Percentiles rank a stretch among this genome's conserved stretches.
These are phyloP conservation scores for Lentinula edodes DNA, from an alignment of 768 basidiomycete species.

Conservation along the genomic window DNA sequence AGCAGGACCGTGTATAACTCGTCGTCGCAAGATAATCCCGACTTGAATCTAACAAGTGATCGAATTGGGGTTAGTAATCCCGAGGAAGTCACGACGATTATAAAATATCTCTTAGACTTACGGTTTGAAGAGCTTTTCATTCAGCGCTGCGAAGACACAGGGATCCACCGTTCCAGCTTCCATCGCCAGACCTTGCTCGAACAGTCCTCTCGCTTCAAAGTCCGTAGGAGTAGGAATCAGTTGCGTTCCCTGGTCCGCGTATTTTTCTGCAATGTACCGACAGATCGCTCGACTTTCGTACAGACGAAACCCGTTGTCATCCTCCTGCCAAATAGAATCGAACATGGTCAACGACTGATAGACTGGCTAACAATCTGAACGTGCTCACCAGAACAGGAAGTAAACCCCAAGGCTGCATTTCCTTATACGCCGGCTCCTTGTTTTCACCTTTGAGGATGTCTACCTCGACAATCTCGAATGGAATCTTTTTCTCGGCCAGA, in stretches of 20 bases:
- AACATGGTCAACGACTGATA: neutral
- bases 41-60: constrained; percentile 20
- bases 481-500: constrained; percentile 41
- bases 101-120: constrained; percentile 18
- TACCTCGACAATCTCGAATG: constrained; percentile 38
- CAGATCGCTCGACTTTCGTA: constrained; percentile 60
- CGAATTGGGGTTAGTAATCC: constrained; percentile 1
- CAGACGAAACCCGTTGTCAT: constrained; percentile 61
- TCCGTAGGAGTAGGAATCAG: constrained; percentile 39
- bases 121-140: constrained; percentile 46
- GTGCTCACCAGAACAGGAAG: constrained; percentile 20
- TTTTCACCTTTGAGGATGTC: constrained; percentile 33
- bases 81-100: neutral
- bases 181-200: constrained; percentile 48
- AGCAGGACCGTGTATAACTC: constrained; percentile 27
- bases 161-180: constrained; percentile 53
- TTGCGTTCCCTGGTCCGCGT: constrained; percentile 40
- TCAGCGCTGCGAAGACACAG: constrained; percentile 32
- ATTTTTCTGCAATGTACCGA: constrained; percentile 55
- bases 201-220: constrained; percentile 31
- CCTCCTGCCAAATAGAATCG: constrained; percentile 13
- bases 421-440: constrained; percentile 27
- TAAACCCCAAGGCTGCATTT: constrained; percentile 50
- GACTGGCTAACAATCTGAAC: neutral
- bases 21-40: constrained; percentile 18